Percentiles rank a stretch among this genome's conserved stretches.
Evolutionary conservation across 2,329 filamentous ascomycete genomes (phyloP).

Genomic region (Talaromyces marneffei): DNA sequence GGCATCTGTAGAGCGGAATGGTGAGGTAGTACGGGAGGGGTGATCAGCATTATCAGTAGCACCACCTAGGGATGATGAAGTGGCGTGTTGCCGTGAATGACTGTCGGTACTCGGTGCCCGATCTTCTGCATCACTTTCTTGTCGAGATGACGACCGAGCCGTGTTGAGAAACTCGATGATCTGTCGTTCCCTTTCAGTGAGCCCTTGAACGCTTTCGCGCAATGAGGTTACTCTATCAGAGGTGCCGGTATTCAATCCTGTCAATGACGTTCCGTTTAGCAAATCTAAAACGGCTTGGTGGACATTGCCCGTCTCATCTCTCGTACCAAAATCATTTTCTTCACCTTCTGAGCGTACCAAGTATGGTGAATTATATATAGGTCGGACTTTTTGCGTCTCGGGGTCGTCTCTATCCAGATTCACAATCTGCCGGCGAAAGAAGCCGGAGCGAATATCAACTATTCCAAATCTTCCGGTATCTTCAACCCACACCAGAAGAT

Average conservation of each 20-base stretch:
- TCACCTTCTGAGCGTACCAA: conserved; percentile 17
- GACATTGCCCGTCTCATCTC: conserved; percentile 20
- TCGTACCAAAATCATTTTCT: conserved; percentile 15
- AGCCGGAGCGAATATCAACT: conserved; percentile 44
- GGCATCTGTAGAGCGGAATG: conserved; percentile 24
- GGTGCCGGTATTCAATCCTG: conserved; percentile 19
- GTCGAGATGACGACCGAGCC: conserved; percentile 33
- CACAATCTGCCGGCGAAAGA: conserved; percentile 41
- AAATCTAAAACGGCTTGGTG: conserved; percentile 23
- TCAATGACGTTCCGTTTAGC: conserved; percentile 21
- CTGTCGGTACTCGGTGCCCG: conserved; percentile 25
- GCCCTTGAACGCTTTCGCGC: conserved; percentile 34
- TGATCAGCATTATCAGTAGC: conserved; percentile 26
- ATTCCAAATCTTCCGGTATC: conserved; percentile 56
- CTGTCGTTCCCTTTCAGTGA: conserved; percentile 38
- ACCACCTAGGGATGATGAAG: conserved; percentile 24
- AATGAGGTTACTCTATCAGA: conserved; percentile 22
- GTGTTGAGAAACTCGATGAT: conserved; percentile 41
- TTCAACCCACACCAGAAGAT: conserved; percentile 90
- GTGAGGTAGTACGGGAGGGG: conserved; percentile 30
- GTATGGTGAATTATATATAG: conserved; percentile 25
- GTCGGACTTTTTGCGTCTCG: conserved; percentile 28
- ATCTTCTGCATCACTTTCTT: conserved; percentile 28
- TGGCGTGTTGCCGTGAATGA: conserved; percentile 24
- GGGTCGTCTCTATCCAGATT: conserved; percentile 32